A percentile compares a stretch with the other conserved stretches of the same genome.
phyloP scores from a whole-genome alignment of 73 alveolate species.

The Paramecium sexaurelia region DNA sequence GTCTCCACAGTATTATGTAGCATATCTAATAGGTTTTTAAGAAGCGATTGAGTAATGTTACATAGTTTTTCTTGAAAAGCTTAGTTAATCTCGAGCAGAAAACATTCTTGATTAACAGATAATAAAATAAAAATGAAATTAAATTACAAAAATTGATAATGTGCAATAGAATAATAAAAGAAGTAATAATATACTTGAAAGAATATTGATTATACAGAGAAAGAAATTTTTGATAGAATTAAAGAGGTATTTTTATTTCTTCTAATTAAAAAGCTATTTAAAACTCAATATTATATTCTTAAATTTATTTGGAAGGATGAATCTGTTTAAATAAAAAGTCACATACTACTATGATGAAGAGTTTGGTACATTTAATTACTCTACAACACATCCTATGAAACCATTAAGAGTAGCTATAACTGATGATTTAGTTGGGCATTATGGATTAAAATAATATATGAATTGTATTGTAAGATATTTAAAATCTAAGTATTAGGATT shows the following conservation, averaged over 20 bases:
- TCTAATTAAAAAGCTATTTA: background rate
- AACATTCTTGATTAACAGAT: background rate
- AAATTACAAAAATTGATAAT: background rate
- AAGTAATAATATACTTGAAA: background rate
- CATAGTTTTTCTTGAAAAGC: background rate
- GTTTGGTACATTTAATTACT: constrained; percentile 91
- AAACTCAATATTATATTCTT: background rate
- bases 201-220: background rate
- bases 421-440: constrained; percentile 50
- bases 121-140: background rate
- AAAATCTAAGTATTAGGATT: background rate
- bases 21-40: constrained; percentile 1
- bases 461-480: background rate
- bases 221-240: background rate
- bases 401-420: constrained; percentile 75
- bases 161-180: background rate
- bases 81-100: background rate
- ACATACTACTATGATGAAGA: constrained; percentile 93
- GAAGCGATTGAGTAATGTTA: background rate
- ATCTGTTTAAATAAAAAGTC: constrained; percentile 70
- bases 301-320: background rate
- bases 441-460: constrained; percentile 51
- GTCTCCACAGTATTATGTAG: background rate
- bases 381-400: constrained; percentile 98
- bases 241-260: background rate